phyloP scores from a whole-genome alignment of 2,329 filamentous ascomycete species.

The Cladophialophora psammophila region DNA sequence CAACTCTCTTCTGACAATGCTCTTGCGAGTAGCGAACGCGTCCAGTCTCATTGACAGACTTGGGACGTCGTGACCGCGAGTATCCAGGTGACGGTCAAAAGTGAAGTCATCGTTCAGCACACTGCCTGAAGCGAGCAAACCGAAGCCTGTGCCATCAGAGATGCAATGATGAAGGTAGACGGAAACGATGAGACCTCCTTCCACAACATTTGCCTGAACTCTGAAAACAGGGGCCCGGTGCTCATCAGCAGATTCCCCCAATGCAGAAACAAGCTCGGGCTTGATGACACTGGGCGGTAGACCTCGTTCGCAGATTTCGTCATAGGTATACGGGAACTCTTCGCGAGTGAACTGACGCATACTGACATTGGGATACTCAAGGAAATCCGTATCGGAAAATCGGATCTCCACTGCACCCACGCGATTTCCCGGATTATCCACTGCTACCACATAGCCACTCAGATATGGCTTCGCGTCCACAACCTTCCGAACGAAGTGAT shows the following conservation, averaged over 20 bases:
- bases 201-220: conserved; percentile 39
- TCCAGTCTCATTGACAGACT: conserved; percentile 33
- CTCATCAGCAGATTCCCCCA: conserved; percentile 35
- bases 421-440: conserved; percentile 22
- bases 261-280: conserved; percentile 38
- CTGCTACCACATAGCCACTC: conserved; percentile 38
- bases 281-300: conserved; percentile 38
- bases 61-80: conserved; percentile 19
- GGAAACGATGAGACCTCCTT: conserved; percentile 39
- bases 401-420: conserved; percentile 36
- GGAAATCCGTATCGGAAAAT: conserved; percentile 38
- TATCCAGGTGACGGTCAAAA: conserved; percentile 34
- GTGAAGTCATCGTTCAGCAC: conserved; percentile 34
- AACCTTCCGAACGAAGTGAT: conserved; percentile 32
- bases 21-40: conserved; percentile 35
- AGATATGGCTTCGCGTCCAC: conserved; percentile 41
- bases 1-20: conserved; percentile 34
- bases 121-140: conserved; percentile 36
- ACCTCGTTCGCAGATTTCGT: conserved; percentile 34
- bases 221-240: conserved; percentile 38
- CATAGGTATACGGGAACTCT: conserved; percentile 37
- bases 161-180: conserved; percentile 41
- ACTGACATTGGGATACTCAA: conserved; percentile 36
- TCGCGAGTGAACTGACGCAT: conserved; percentile 32
- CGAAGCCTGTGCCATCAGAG: conserved; percentile 39